phyloP scores from a whole-genome alignment of 441 rosid species.

The Pelargonium myrrhifolium region DNA sequence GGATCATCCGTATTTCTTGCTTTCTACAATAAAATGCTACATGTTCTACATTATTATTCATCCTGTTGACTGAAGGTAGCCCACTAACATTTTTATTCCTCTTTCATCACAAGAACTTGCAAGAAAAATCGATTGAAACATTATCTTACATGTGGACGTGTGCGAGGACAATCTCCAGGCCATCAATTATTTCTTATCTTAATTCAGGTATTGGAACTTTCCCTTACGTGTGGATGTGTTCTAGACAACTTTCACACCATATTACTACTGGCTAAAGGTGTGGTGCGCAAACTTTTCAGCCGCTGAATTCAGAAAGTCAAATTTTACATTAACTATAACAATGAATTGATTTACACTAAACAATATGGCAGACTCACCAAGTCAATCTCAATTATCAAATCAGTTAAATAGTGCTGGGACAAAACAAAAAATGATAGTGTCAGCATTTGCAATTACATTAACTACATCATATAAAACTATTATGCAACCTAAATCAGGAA shows the following conservation, averaged over 20 bases:
- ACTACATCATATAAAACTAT: background rate
- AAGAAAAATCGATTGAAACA: too few species aligned
- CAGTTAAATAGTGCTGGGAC: background rate
- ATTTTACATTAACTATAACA: background rate
- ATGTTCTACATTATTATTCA: too few species aligned
- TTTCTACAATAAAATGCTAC: too few species aligned
- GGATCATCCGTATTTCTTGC: too few species aligned
- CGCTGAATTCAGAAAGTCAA: background rate
- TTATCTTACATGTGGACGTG: too few species aligned
- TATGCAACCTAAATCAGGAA: conserved; percentile 11
- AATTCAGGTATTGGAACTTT: too few species aligned
- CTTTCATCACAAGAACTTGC: too few species aligned
- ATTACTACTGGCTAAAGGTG: background rate
- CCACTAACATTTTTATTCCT: too few species aligned
- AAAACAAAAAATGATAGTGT: conserved; percentile 7
- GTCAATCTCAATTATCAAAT: background rate
- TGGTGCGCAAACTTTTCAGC: background rate
- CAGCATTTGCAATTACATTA: background rate
- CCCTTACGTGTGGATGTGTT: background rate
- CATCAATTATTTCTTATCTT: too few species aligned
- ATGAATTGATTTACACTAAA: background rate
- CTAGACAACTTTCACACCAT: background rate
- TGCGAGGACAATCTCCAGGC: too few species aligned
- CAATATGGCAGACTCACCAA: background rate
- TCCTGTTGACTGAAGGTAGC: too few species aligned